Evolutionary conservation across 169 alveolate genomes (phyloP), one percentile per base, ranked within the genome.

Genomic region (Plasmodium vinckei): DNA sequence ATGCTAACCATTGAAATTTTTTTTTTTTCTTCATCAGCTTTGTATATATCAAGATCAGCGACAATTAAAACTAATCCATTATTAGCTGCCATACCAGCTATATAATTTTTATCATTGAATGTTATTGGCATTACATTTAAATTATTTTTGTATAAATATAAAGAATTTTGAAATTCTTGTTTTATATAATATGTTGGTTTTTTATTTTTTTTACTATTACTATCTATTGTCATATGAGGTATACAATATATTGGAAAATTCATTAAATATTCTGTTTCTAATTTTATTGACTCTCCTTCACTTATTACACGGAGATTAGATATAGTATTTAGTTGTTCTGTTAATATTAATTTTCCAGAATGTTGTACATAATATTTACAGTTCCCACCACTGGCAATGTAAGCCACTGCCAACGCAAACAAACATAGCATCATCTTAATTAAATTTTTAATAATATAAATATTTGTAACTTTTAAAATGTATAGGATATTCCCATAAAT

Each of bases 161-260:
- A 0, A 5, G 67, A 67, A 68, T 68, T 67, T 39, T 65, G 25
- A 27, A 82, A 82, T 54, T 82, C 90, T 42, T 82, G 90, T 9
- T 82, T 82, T 4, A 82, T 60, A 68, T 53, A 82, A 39, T 82
- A 82, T 33, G 67, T 21, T 1, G 90, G 72, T 33, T 82, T 82
- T 19, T 67, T 65, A 27, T 42, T 57, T 33, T 42, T 67, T 5
- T 13, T 47, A 12, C 23, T 9, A 19, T 82, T 82, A 60, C 56
- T 42, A 54, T 82, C 90, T 0, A 82, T 47, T 7, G 84, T 12
- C 67, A 82, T 82, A 19, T 47, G 49, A 0, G 90, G 90, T 25
- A 82, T 82, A 57, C 90, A 82, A 5, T 82, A n/a, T 9, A 69
- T 63, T 17, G 90, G 90, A 23, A 82, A 82, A 13, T 56, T 82